Evolutionary conservation across 345 rosid genomes (phyloP), one percentile per base, ranked within the genome.

Genomic region (Brassica nigra): DNA sequence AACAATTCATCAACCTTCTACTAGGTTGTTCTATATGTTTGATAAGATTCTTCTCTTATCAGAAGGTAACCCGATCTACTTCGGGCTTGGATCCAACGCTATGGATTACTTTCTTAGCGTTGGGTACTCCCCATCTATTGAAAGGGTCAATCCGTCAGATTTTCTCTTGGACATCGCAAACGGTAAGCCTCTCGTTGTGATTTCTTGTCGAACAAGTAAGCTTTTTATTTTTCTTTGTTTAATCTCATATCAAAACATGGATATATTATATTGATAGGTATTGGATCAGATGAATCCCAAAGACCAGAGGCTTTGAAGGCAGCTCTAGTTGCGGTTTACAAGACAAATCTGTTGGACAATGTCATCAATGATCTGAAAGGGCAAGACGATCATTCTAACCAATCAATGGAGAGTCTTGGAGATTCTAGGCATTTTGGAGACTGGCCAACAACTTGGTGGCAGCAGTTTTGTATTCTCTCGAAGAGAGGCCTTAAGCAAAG

Each of bases 1-100:
- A 16, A 92, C 97, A 44, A 91, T 94, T 76, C 98, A 94, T 78
- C 98, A 94, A 80, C 97, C 97, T 62, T 94, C 98, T 1, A 92
- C 91, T 74, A 76, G 95, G 81, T 71, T 94, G 81, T 94, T 90
- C 63, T 73, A 85, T 83, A 86, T 94, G 98, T 92, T 94, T 77
- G 94, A 94, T 78, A 89, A 94, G 87, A 86, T 90, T 73, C 76
- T 92, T 44, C 89, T 92, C 74, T 75, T 94, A 68, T 89, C 97
- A 4, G 98, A 94, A 12, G 98, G 98, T 62, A 87, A 71, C 66
- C 91, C 91, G 72, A 65, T 94, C 83, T 83, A 86, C 87, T 75
- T 94, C 87, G 65, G 75, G n/a, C 9, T 87, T 89, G 10, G 85
- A 76, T 79, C 87, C 65, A 77, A 87, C 67, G 89, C 86, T 78